Percentiles rank a stretch among this genome's conserved stretches.
Evolutionary conservation across 2,329 filamentous ascomycete species (phyloP).

Genomic region (Leptoxyphium fumago): DNA sequence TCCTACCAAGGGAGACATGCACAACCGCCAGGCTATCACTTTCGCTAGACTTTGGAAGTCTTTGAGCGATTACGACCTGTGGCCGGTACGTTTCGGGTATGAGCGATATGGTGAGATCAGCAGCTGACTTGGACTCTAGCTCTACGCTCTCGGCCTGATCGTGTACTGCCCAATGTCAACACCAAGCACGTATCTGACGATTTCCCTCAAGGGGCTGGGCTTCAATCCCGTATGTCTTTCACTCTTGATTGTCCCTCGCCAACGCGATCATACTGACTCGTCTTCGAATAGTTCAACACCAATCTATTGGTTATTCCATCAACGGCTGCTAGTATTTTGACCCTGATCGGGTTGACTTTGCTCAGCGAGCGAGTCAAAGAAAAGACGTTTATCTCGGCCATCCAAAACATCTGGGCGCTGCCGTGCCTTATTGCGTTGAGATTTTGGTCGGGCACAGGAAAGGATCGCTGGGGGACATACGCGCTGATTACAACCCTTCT

Average conservation of each 20-base stretch:
- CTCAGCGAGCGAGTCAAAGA: slow-evolving; percentile 33
- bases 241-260: background rate
- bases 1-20: slow-evolving; percentile 39
- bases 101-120: background rate
- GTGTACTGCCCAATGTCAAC: slow-evolving; percentile 41
- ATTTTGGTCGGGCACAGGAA: slow-evolving; percentile 29
- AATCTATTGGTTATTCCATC: slow-evolving; percentile 46
- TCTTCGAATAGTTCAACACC: slow-evolving; percentile 32
- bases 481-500: slow-evolving; percentile 25
- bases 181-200: slow-evolving; percentile 40
- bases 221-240: slow-evolving; percentile 33
- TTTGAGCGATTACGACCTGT: slow-evolving; percentile 45
- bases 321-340: slow-evolving; percentile 23
- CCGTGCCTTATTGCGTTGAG: slow-evolving; percentile 42
- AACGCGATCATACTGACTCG: background rate
- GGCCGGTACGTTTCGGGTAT: slow-evolving; percentile 4
- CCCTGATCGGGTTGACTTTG: slow-evolving; percentile 30
- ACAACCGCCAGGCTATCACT: slow-evolving; percentile 43
- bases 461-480: slow-evolving; percentile 26
- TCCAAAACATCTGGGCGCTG: slow-evolving; percentile 44
- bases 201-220: slow-evolving; percentile 41
- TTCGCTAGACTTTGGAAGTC: slow-evolving; percentile 35
- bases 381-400: slow-evolving; percentile 31
- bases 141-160: slow-evolving; percentile 38
- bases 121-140: slow-evolving; percentile 11